Conservation (phyloP, 2,329 filamentous ascomycete genomes). For the Pleomassaria siparia region DNA sequence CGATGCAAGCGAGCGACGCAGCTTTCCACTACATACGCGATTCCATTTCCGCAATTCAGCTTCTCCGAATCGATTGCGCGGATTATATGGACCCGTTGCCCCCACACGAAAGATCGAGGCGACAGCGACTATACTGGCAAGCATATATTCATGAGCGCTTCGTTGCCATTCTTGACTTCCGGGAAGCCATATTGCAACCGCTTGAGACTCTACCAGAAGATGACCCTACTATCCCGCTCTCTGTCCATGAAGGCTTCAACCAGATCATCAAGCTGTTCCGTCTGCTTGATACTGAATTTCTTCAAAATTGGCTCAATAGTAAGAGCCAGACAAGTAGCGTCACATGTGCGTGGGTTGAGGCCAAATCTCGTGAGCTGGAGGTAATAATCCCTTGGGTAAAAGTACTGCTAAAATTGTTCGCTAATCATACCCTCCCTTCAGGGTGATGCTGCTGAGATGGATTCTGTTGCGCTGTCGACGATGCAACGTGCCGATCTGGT, state of each 20-base stretch:
- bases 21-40: constrained; percentile 56
- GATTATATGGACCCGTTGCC: constrained; percentile 35
- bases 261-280: constrained; percentile 50
- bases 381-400: no score
- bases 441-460: constrained; percentile 40
- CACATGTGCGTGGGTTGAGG: constrained; percentile 48
- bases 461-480: constrained; percentile 43
- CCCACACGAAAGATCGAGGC: constrained; percentile 42
- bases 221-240: constrained; percentile 42
- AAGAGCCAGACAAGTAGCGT: constrained; percentile 31
- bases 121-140: constrained; percentile 58
- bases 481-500: constrained; percentile 54
- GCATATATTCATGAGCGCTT: constrained; percentile 61
- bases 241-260: constrained; percentile 47
- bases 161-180: constrained; percentile 55
- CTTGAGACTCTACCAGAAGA: constrained; percentile 43
- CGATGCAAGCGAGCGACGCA: constrained; percentile 50
- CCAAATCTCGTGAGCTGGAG: constrained; percentile 48
- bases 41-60: constrained; percentile 45
- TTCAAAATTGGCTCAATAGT: constrained; percentile 48
- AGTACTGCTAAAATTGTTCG: no score
- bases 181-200: constrained; percentile 45
- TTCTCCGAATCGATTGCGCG: constrained; percentile 46
- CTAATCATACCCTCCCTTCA: no score
- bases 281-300: constrained; percentile 48